phyloP scores from a whole-genome alignment of 2,329 filamentous ascomycete species.

The Seiridium cupressi region DNA sequence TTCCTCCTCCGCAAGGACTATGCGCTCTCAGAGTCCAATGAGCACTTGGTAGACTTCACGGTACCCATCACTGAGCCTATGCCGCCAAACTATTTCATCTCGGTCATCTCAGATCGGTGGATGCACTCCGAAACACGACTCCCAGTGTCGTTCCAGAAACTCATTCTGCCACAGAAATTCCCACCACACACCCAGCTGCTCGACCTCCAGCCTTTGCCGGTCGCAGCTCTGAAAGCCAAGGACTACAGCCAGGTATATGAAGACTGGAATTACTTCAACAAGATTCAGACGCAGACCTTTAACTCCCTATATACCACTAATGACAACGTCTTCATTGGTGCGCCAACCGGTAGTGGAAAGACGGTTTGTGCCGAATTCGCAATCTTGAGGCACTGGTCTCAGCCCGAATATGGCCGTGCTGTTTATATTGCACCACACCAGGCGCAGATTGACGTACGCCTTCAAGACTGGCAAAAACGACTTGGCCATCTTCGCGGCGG shows the following conservation, averaged over 20 bases:
- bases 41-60: conserved; percentile 94
- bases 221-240: conserved; percentile 81
- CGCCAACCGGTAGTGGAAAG: conserved; percentile 94
- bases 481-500: conserved; percentile 72
- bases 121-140: conserved; percentile 97
- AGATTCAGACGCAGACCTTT: conserved; percentile 95
- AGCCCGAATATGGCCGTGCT: conserved; percentile 69
- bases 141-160: conserved; percentile 90
- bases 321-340: conserved; percentile 89
- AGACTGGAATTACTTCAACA: conserved; percentile 87
- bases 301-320: conserved; percentile 88
- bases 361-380: conserved; percentile 96
- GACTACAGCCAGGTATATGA: conserved; percentile 82
- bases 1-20: conserved; percentile 92
- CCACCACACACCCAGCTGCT: conserved; percentile 89
- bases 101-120: conserved; percentile 91
- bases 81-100: conserved; percentile 98
- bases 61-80: conserved; percentile 96
- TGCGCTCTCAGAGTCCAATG: conserved; percentile 79
- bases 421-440: conserved; percentile 96
- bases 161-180: conserved; percentile 93
- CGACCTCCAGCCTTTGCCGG: conserved; percentile 86
- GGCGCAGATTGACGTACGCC: conserved; percentile 79
- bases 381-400: conserved; percentile 82
- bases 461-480: conserved; percentile 82